A percentile compares a stretch with the other conserved stretches of the same genome.
phyloP scores from a whole-genome alignment of 306 rosid genomes.

The Trifolium dubium region DNA sequence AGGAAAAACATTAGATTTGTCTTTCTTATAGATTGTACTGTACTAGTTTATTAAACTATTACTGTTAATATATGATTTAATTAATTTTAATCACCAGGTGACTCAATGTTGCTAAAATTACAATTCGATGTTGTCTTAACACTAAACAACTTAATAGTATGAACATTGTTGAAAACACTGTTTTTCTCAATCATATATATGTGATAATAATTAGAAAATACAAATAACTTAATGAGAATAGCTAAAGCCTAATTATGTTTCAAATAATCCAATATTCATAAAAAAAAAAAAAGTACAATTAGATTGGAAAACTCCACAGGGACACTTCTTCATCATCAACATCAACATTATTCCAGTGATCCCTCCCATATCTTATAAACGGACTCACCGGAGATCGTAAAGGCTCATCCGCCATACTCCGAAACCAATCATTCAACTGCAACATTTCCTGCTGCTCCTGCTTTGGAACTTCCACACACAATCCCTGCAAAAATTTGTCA shows the following conservation, averaged over 20 bases:
- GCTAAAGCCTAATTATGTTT: no score
- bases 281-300: neutral
- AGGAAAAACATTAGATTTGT: neutral
- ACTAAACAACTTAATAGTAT: neutral
- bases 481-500: neutral
- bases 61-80: no score
- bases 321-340: slow-evolving; percentile 50
- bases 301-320: slow-evolving; percentile 51
- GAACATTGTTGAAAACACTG: neutral
- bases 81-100: neutral
- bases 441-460: slow-evolving; percentile 32
- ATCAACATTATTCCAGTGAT: slow-evolving; percentile 40
- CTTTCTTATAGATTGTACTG: neutral
- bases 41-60: no score
- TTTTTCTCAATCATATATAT: neutral
- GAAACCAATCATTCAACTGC: slow-evolving; percentile 53
- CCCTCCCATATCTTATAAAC: neutral
- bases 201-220: no score
- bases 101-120: neutral
- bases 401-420: slow-evolving; percentile 61
- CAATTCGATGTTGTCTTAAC: neutral
- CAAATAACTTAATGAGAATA: neutral
- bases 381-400: slow-evolving; percentile 50
- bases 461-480: slow-evolving; percentile 44
- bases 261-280: no score